These are phyloP conservation scores for Fraxinus floribunda DNA, from an alignment of 305 asterid genomes.

Conservation along the genomic window DNA sequence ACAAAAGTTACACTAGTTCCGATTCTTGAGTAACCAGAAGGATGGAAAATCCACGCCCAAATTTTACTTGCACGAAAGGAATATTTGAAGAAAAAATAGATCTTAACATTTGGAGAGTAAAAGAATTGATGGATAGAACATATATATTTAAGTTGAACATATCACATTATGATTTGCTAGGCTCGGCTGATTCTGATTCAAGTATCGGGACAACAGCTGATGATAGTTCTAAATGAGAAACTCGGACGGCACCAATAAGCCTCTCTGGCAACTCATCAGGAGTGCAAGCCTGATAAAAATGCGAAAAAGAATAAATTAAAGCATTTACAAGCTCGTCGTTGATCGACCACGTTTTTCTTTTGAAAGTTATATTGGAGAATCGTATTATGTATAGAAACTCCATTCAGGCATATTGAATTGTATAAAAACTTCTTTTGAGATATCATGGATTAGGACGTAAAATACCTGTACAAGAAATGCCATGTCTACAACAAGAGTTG, in stretches of 20 bases:
- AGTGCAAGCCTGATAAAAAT: constrained; percentile 56
- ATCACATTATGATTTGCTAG: constrained; percentile 18
- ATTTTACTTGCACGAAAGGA: not conserved
- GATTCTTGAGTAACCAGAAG: not conserved
- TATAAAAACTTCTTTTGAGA: not conserved
- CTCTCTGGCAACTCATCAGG: constrained; percentile 92
- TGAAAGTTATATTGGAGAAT: not conserved
- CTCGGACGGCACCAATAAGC: constrained; percentile 84
- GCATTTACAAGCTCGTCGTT: constrained; percentile 2
- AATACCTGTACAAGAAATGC: constrained; percentile 98
- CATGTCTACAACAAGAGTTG: constrained; percentile 93
- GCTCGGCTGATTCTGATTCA: constrained; percentile 54
- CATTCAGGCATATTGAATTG: not conserved
- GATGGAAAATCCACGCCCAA: not conserved
- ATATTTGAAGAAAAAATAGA: not conserved
- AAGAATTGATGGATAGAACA: constrained; percentile 36
- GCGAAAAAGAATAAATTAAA: constrained; percentile 13
- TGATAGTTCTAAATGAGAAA: constrained; percentile 77
- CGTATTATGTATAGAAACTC: not conserved
- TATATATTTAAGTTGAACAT: constrained; percentile 23
- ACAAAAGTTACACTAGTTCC: not conserved
- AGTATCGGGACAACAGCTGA: constrained; percentile 79
- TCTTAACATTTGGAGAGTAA: constrained; percentile 17
- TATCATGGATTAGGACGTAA: not conserved
- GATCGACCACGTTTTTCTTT: not conserved